Evolutionary conservation across 2,329 filamentous ascomycete species (phyloP), one percentile per base, ranked within the genome.

Genomic region (Berkeleyomyces rouxiae): DNA sequence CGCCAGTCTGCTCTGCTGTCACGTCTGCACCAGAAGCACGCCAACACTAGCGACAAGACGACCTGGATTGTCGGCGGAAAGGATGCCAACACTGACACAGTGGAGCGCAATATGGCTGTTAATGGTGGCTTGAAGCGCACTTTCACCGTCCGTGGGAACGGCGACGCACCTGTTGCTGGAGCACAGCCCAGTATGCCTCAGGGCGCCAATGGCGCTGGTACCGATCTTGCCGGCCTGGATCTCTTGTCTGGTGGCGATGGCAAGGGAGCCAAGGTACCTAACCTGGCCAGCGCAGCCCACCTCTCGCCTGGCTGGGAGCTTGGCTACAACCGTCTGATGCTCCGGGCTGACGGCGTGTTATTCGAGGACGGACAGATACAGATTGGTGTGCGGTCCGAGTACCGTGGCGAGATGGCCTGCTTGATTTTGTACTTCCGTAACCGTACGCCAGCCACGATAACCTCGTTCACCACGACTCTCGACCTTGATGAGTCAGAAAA

Each of bases 21-120:
- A 46, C 82, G 93, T 64, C 79, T 99, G 59, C 92, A 99, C 74
- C 90, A 96, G 74, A 97, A 95, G 76, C 90, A 95, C 69, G 88
- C 87, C 58, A 88, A 87, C 65, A 93, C 90, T 11, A 95, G 89
- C 71, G 93, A 99, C 73, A 95, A 95, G 75, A 83, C 92, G 66
- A 97, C 93, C 1, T 99, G 93, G 93, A 86, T 96, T 36, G 88
- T 97, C n/a, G 92, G 92, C 66, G 92, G 90, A 65, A 96, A 96
- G 75, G 90, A 95, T 71, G 92, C 91, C 63, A 96, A 96, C 71
- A 78, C 83, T 1, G 90, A 95, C 70, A 78, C 84, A 53, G 81
- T 84, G 63, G 91, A 96, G 71, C 82, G 95, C 65, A 83, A 82
- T 66, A 82, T 96, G 74, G 85, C 85, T 39, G 89, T 93, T 72